phyloP scores from a whole-genome alignment of 2,329 filamentous ascomycete genomes.

The Peltaster fructicola region DNA sequence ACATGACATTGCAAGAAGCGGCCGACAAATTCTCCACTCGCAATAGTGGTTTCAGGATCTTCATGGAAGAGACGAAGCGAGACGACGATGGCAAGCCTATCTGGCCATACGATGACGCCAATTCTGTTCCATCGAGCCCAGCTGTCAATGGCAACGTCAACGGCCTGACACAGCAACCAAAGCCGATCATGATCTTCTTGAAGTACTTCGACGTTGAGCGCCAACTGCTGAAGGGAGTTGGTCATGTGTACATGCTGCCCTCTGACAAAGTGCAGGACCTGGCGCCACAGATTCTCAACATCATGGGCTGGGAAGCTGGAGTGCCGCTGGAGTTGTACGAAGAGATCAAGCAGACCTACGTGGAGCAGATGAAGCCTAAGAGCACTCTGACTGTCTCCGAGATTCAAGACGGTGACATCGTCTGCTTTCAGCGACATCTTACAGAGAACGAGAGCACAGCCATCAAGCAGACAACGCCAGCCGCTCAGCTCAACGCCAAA shows the following conservation, averaged over 20 bases:
- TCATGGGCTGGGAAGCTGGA: conserved; percentile 74
- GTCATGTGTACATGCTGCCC: conserved; percentile 73
- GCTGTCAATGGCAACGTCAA: conserved; percentile 24
- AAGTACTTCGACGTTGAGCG: conserved; percentile 74
- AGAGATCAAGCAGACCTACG: conserved; percentile 97
- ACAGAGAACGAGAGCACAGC: conserved; percentile 20
- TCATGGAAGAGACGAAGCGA: conserved; percentile 63
- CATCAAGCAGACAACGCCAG: conserved; percentile 13
- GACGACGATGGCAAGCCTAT: conserved; percentile 51
- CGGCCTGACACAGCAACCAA: conserved; percentile 17
- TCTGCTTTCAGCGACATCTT: conserved; percentile 68
- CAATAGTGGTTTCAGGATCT: conserved; percentile 55
- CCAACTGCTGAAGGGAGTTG: conserved; percentile 59
- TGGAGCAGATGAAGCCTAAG: conserved; percentile 84
- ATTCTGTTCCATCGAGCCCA: conserved; percentile 28
- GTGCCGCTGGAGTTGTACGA: conserved; percentile 60
- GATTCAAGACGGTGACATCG: conserved; percentile 90
- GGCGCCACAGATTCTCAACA: conserved; percentile 55
- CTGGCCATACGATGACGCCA: conserved; percentile 51
- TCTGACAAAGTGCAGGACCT: conserved; percentile 79
- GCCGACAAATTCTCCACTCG: conserved; percentile 50
- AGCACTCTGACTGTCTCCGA: conserved; percentile 78
- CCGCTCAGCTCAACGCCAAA: conserved; percentile 12
- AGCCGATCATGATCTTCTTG: conserved; percentile 66
- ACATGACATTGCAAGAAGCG: conserved; percentile 50